Percentiles rank a stretch among this genome's conserved stretches.
These are phyloP conservation scores for Mallotus japonicus DNA, from an alignment of 441 rosid genomes.

Conservation along the genomic window DNA sequence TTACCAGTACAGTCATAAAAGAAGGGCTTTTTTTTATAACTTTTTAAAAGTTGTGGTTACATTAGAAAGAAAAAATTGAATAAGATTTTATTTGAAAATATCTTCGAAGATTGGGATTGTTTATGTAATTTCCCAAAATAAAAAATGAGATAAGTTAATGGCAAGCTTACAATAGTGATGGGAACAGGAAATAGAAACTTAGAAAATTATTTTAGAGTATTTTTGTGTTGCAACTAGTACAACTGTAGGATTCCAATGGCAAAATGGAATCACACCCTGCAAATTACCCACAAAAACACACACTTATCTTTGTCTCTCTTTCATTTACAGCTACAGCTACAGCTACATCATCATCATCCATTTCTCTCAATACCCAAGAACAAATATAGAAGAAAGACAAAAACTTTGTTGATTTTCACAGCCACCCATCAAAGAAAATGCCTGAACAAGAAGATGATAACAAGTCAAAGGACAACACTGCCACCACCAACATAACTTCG, in stretches of 20 bases:
- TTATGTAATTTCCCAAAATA: too few species aligned
- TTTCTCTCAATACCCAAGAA: constrained; percentile 3
- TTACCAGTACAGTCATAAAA: too few species aligned
- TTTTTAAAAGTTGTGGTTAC: too few species aligned
- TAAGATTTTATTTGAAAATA: too few species aligned
- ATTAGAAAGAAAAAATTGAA: too few species aligned
- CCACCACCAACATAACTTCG: not conserved
- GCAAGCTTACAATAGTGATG: not conserved
- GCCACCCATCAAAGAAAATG: constrained; percentile 32
- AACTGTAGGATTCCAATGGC: constrained; percentile 43
- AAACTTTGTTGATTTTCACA: not conserved
- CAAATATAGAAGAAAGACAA: constrained; percentile 10
- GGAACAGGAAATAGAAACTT: constrained; percentile 39
- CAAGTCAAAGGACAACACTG: constrained; percentile 24
- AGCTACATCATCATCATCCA: not conserved
- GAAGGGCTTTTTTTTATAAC: too few species aligned
- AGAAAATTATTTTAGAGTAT: constrained; percentile 3
- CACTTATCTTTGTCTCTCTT: constrained; percentile 17
- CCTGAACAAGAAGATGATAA: constrained; percentile 54
- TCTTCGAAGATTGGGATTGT: too few species aligned
- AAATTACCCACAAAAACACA: constrained; percentile 21
- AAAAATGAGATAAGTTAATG: too few species aligned
- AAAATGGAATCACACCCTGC: constrained; percentile 49
- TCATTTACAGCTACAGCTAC: not conserved
- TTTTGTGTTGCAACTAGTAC: constrained; percentile 21